Percentiles rank a stretch among this genome's conserved stretches.
Evolutionary conservation across 768 basidiomycete species (phyloP).

Genomic region (Termitomyces sp.): DNA sequence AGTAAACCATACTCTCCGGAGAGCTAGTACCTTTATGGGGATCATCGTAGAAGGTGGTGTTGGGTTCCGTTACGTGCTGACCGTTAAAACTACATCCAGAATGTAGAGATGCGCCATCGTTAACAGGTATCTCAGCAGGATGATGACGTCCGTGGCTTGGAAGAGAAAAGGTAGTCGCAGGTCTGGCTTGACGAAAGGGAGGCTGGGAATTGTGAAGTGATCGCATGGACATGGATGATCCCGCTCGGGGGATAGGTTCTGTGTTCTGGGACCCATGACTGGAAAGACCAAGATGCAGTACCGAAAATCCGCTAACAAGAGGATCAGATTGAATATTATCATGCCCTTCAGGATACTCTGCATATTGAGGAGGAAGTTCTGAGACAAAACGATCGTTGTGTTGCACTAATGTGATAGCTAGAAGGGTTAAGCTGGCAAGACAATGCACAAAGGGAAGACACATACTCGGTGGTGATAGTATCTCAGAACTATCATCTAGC

Average conservation of each 20-base stretch:
- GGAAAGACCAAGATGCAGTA: constrained; percentile 43
- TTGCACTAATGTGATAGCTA: constrained; percentile 28
- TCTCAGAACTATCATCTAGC: constrained; percentile 14
- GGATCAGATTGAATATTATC: constrained; percentile 35
- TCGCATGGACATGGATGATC: constrained; percentile 52
- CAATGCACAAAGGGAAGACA: constrained; percentile 1
- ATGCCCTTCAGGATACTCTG: constrained; percentile 21
- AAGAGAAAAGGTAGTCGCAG: constrained; percentile 36
- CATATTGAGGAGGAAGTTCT: constrained; percentile 27
- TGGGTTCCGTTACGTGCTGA: constrained; percentile 29
- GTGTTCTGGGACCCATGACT: constrained; percentile 9
- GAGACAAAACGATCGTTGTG: constrained; percentile 23
- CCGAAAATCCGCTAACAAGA: constrained; percentile 42
- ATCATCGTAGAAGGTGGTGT: constrained; percentile 34
- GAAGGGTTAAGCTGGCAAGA: background rate
- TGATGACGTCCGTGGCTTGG: constrained; percentile 7
- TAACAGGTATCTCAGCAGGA: constrained; percentile 7
- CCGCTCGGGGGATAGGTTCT: constrained; percentile 49
- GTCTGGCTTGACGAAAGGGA: constrained; percentile 27
- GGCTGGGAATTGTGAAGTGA: constrained; percentile 20
- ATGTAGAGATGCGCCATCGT: constrained; percentile 21
- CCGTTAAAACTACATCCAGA: constrained; percentile 27
- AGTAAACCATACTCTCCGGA: constrained; percentile 22
- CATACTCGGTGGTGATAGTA: constrained; percentile 14
- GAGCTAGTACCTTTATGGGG: constrained; percentile 17